phyloP scores from a whole-genome alignment of 2,329 filamentous ascomycete species.

The Colletotrichum sp. region DNA sequence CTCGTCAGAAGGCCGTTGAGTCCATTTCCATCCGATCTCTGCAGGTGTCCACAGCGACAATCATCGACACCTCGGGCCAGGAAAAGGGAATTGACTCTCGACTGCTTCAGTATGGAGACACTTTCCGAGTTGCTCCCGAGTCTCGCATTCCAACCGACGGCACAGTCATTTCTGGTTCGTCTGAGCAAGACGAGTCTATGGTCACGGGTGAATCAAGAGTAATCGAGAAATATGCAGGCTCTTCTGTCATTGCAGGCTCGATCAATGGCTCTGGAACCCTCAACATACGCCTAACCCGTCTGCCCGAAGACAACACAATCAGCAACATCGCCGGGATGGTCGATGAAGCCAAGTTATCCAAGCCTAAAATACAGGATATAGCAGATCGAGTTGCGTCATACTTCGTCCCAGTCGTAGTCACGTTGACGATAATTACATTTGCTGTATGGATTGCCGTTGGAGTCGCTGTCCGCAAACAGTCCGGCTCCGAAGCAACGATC shows the following conservation, averaged over 20 bases:
- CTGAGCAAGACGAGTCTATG: slow-evolving; percentile 79
- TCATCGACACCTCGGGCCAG: slow-evolving; percentile 44
- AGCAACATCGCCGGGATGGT: slow-evolving; percentile 73
- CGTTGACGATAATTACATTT: slow-evolving; percentile 65
- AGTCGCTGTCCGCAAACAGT: slow-evolving; percentile 38
- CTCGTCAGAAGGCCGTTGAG: slow-evolving; percentile 59
- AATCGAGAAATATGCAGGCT: slow-evolving; percentile 61
- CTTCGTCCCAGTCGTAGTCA: slow-evolving; percentile 72
- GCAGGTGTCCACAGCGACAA: slow-evolving; percentile 60
- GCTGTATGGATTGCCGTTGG: slow-evolving; percentile 70
- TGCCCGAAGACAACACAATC: slow-evolving; percentile 76
- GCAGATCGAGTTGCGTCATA: slow-evolving; percentile 71
- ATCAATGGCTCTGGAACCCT: slow-evolving; percentile 70
- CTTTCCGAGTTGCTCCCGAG: slow-evolving; percentile 68
- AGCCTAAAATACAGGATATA: slow-evolving; percentile 71
- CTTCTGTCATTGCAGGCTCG: slow-evolving; percentile 69
- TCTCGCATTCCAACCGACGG: slow-evolving; percentile 72
- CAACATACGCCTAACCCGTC: slow-evolving; percentile 60
- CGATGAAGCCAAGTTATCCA: slow-evolving; percentile 71
- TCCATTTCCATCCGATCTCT: slow-evolving; percentile 62
- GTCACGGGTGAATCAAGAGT: slow-evolving; percentile 74
- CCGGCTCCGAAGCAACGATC: slow-evolving; percentile 55
- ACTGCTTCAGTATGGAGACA: slow-evolving; percentile 75
- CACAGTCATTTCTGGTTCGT: slow-evolving; percentile 63
- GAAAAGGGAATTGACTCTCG: slow-evolving; percentile 64